Evolutionary conservation across 768 basidiomycete genomes (phyloP).

Genomic region (Cyathus striatus): DNA sequence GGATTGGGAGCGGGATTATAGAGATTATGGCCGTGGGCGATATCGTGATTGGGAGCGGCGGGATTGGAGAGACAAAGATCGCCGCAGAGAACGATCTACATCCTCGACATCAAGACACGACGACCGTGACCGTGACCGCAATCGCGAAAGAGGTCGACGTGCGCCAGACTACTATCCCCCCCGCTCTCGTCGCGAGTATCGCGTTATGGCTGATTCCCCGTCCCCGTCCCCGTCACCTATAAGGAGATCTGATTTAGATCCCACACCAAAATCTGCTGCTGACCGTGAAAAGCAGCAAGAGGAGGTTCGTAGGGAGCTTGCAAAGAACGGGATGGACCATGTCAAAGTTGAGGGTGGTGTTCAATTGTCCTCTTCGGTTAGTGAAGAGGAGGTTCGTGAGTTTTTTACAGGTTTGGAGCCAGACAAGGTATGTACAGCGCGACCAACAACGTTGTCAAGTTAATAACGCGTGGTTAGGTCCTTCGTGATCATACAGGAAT

Average conservation of each 20-base stretch:
- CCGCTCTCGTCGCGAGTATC: conserved; percentile 1
- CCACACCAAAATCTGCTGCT: conserved; percentile 18
- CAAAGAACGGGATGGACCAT: conserved; percentile 62
- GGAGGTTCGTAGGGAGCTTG: conserved; percentile 44
- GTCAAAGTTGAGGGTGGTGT: conserved; percentile 52
- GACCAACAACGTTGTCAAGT: no score
- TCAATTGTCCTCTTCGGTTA: conserved; percentile 41
- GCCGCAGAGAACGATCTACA: not conserved
- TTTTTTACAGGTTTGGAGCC: conserved; percentile 72
- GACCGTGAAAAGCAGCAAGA: conserved; percentile 31
- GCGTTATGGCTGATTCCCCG: conserved; percentile 7
- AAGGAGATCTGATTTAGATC: conserved; percentile 4
- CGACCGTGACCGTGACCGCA: conserved; percentile 7
- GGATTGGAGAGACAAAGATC: not conserved
- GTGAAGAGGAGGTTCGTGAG: conserved; percentile 61
- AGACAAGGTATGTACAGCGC: conserved; percentile 69
- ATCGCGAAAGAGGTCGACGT: not conserved
- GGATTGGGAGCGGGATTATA: conserved; percentile 6
- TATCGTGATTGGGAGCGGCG: not conserved
- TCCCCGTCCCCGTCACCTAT: conserved; percentile 29
- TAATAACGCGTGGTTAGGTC: no score
- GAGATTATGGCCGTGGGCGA: no score
- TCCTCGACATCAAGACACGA: conserved; percentile 3
- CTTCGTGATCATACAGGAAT: conserved; percentile 66
- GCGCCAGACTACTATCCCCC: not conserved